Evolutionary conservation across 352 stramenopile species (phyloP), one percentile per base, ranked within the genome.

Genomic region (Phytophthora hybrid): DNA sequence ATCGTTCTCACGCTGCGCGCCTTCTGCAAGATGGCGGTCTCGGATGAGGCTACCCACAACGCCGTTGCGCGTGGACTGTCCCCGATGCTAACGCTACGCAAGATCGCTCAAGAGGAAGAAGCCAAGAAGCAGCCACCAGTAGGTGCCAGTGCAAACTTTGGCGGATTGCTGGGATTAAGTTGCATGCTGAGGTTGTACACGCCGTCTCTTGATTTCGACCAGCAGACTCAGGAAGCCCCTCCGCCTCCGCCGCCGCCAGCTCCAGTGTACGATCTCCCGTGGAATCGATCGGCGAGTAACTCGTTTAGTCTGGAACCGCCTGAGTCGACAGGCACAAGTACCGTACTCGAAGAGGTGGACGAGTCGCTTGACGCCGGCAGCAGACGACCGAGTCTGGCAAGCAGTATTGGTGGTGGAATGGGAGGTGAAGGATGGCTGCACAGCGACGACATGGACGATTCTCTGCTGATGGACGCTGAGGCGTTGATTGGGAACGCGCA

Each of bases 1-100:
- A 91, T 96, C 70, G 83, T 90, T n/a, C 83, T 96, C 32, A 93
- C 88, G 21, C 77, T 96, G 23, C 85, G 81, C 14, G 84, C 87
- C 32, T 96, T 96, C 64, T 91, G 83, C 60, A 83, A 85, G 34
- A 80, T 82, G 59, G 87, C 87, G 5, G 71, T 95, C 10, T 75
- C 70, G 16, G 83, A 81, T 56, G 80, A 90, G 31, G 68, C 69
- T 0, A 83, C 81, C 46, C 76, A 84, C 44, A 77, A 83, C 8
- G 79, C 78, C 18, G 76, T 86, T 14, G 74, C 79, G 57, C 81
- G 79, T 37, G 84, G 88, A 16, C 71, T 89, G 19, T 93, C 88
- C 11, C 83, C 85, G 13, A 89, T 95, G 79, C 79, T 93, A 55
- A 87, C 84, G 19, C 74, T 91, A 57, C 83, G 88, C 29, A 92